Percentiles rank a stretch among this genome's conserved stretches.
phyloP scores from a whole-genome alignment of 2,329 filamentous ascomycete genomes.

The Aspergillus quadrilineatus region DNA sequence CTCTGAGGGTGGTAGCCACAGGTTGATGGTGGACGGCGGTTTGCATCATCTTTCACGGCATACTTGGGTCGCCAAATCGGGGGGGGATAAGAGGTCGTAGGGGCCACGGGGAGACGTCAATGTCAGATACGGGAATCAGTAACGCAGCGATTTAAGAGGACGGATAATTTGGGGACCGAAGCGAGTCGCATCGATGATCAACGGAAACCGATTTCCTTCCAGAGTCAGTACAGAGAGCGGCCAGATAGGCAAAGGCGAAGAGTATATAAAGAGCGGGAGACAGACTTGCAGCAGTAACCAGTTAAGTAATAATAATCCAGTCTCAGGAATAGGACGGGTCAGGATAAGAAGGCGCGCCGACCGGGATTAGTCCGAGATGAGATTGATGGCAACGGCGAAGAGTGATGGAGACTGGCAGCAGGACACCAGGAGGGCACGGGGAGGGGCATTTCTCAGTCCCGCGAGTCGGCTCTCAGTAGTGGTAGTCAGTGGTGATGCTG shows the following conservation, averaged over 20 bases:
- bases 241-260: neutral
- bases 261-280: neutral
- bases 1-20: slow-evolving; percentile 34
- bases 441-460: slow-evolving; percentile 7
- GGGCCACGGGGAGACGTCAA: neutral
- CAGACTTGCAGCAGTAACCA: neutral
- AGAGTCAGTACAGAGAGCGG: neutral
- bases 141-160: slow-evolving; percentile 3
- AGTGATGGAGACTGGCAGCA: neutral
- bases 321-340: neutral
- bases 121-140: neutral
- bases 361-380: slow-evolving; percentile 7
- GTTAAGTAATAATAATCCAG: neutral
- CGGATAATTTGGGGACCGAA: slow-evolving; percentile 10
- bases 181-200: slow-evolving; percentile 17
- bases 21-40: slow-evolving; percentile 31
- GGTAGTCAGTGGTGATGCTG: neutral
- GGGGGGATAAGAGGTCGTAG: neutral
- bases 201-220: slow-evolving; percentile 11
- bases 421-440: neutral
- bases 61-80: slow-evolving; percentile 17
- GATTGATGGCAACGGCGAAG: neutral
- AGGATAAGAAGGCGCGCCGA: neutral
- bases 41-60: slow-evolving; percentile 29
- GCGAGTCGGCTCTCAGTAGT: neutral